Percentiles rank a stretch among this genome's conserved stretches.
Conservation (phyloP, 306 rosid species). For the Delonix regia region DNA sequence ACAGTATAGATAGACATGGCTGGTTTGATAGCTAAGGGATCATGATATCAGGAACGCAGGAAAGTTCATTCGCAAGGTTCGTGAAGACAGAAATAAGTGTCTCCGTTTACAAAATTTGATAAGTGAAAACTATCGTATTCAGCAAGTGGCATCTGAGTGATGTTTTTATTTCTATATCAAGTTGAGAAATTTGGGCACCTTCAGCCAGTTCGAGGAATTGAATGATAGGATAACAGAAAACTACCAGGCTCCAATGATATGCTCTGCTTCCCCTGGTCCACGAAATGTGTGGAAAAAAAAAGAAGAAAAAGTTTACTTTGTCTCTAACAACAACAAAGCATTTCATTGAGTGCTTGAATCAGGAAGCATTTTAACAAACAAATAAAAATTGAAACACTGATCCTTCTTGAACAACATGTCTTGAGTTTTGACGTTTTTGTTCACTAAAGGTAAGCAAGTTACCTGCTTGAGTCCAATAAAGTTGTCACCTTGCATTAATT, state of each 20-base stretch:
- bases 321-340: background rate
- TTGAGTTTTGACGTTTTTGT: background rate
- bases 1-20: background rate
- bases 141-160: background rate
- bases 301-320: background rate
- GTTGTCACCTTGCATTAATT: conserved; percentile 76
- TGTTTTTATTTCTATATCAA: conserved; percentile 11
- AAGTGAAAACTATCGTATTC: background rate
- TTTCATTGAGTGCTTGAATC: conserved; percentile 20
- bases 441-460: conserved; percentile 16
- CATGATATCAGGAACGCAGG: conserved; percentile 2
- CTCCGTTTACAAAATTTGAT: background rate
- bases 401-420: background rate
- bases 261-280: conserved; percentile 90
- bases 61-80: background rate
- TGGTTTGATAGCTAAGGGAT: conserved; percentile 18
- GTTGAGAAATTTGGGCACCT: conserved; percentile 2
- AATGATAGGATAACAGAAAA: conserved; percentile 26
- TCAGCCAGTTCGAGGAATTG: conserved; percentile 30
- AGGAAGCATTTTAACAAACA: conserved; percentile 24
- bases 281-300: background rate
- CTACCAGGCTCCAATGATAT: conserved; percentile 96
- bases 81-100: background rate
- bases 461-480: conserved; percentile 97
- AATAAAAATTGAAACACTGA: conserved; percentile 1